Percentiles rank a stretch among this genome's conserved stretches.
Evolutionary conservation across 805 yeast genomes (phyloP).

Genomic region (Myxozyma mucilagina): DNA sequence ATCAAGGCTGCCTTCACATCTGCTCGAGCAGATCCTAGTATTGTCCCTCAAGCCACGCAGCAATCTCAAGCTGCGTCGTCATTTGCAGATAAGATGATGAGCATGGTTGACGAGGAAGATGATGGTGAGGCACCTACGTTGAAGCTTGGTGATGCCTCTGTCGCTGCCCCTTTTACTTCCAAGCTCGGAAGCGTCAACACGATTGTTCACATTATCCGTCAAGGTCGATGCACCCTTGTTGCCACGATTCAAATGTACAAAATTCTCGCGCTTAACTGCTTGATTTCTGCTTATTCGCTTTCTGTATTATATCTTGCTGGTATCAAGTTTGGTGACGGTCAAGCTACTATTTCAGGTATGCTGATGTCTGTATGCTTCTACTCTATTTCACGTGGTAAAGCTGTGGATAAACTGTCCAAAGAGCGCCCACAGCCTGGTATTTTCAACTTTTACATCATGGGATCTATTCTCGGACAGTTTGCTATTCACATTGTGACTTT

Average conservation of each 20-base stretch:
- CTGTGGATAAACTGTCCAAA: slow-evolving; percentile 82
- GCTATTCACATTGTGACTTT: slow-evolving; percentile 85
- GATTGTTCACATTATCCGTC: slow-evolving; percentile 90
- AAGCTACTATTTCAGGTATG: slow-evolving; percentile 94
- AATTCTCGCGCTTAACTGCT: slow-evolving; percentile 92
- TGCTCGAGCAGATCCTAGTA: slow-evolving; percentile 4
- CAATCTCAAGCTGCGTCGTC: slow-evolving; percentile 46
- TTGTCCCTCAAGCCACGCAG: slow-evolving; percentile 10
- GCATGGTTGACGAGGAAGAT: slow-evolving; percentile 56
- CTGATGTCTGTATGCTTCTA: slow-evolving; percentile 90
- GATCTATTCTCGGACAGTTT: slow-evolving; percentile 94
- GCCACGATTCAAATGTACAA: slow-evolving; percentile 99
- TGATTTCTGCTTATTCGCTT: slow-evolving; percentile 93
- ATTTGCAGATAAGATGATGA: slow-evolving; percentile 66
- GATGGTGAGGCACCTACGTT: slow-evolving; percentile 84
- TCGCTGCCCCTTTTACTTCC: slow-evolving; percentile 98
- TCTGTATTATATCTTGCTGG: slow-evolving; percentile 95
- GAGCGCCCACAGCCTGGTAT: slow-evolving; percentile 98
- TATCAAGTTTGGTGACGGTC: slow-evolving; percentile 96
- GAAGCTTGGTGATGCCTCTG: slow-evolving; percentile 97
- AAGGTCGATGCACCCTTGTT: slow-evolving; percentile 96
- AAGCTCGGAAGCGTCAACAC: slow-evolving; percentile 89
- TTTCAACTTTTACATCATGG: slow-evolving; percentile 94
- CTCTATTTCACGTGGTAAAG: slow-evolving; percentile 91
- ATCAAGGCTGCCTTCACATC: slow-evolving; percentile 50